Percentiles rank a stretch among this genome's conserved stretches.
Conservation (phyloP, 805 yeast species). For the Kregervanrija delftensis region DNA sequence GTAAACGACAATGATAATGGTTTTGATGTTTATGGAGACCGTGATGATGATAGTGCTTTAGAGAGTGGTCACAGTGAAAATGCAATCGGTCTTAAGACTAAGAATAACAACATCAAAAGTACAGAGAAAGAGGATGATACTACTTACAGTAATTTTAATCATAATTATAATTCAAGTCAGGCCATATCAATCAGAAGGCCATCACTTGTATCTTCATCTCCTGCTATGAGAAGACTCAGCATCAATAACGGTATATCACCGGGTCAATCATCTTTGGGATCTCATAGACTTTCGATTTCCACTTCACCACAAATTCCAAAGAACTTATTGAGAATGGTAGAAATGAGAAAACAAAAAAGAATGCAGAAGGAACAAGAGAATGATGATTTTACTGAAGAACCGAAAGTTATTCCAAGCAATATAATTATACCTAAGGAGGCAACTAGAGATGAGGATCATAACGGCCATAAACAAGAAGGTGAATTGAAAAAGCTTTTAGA, state of each 20-base stretch:
- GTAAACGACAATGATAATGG: slow-evolving; percentile 1
- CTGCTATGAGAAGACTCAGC: slow-evolving; percentile 2
- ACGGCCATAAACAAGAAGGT: no score
- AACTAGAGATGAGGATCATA: background rate
- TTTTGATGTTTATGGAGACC: slow-evolving; percentile 3
- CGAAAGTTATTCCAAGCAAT: background rate
- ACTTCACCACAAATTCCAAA: slow-evolving; percentile 69
- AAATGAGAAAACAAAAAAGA: slow-evolving; percentile 36
- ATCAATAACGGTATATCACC: background rate
- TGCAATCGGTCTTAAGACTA: no score
- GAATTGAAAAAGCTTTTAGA: background rate
- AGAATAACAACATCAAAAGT: no score
- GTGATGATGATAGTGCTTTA: background rate
- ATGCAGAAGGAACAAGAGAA: slow-evolving; percentile 22
- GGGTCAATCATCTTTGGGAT: background rate
- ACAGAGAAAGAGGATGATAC: no score
- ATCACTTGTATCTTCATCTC: background rate
- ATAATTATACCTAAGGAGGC: background rate
- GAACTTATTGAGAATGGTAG: slow-evolving; percentile 49
- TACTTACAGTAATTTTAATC: no score
- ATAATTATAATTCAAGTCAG: background rate
- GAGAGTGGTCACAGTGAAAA: no score
- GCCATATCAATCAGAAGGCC: slow-evolving; percentile 6
- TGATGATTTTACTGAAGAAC: background rate
- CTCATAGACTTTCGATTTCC: slow-evolving; percentile 42